Evolutionary conservation across 2,329 filamentous ascomycete genomes (phyloP), one percentile per base, ranked within the genome.

Genomic region (Neofusicoccum cordaticola): DNA sequence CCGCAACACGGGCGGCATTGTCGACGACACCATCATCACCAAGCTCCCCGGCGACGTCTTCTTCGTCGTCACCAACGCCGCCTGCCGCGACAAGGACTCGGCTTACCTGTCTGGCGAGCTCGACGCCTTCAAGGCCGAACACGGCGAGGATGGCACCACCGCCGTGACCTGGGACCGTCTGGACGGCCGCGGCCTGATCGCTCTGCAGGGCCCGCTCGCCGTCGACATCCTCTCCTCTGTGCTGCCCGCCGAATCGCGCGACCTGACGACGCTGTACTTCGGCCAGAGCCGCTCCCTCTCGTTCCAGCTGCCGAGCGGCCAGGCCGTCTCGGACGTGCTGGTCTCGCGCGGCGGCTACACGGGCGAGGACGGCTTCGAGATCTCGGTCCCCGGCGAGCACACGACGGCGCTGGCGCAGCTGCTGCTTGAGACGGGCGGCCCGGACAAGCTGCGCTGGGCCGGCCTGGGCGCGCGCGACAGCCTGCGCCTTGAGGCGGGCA

Each of bases 321-420:
- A 78, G 22, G 70, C 83, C 66, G 71, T 83, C 66, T 77, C 83
- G 7, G 66, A 73, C 69, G 74, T 95, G 53, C 84, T 97, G 58
- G 88, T 97, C 73, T 93, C 89, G 74, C 88, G 95, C 66, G 95
- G 90, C 52, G 95, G 95, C 4, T 99, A 99, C 82, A 99, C 95
- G 0, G 95, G 95, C 66, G 95, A 99, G 81, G 95, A 99, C 77
- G 95, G 95, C 47, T 99, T 99, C 79, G 95, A 99, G 81, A 92
- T 99, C 73, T 95, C 91, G 45, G 90, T 97, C 71, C 87, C 90
- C 0, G 84, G 86, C 0, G 83, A 84, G 27, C 85, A 88, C 70
- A 87, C 89, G 8, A 84, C 86, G 5, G 81, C 81, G 19, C 84
- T 93, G 45, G 89, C 91, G 4, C 84, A 93, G 75, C 82, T 87